A percentile compares a stretch with the other conserved stretches of the same genome.
These are phyloP conservation scores for Leccinum sublutescens DNA, from an alignment of 768 basidiomycete species.

Conservation along the genomic window DNA sequence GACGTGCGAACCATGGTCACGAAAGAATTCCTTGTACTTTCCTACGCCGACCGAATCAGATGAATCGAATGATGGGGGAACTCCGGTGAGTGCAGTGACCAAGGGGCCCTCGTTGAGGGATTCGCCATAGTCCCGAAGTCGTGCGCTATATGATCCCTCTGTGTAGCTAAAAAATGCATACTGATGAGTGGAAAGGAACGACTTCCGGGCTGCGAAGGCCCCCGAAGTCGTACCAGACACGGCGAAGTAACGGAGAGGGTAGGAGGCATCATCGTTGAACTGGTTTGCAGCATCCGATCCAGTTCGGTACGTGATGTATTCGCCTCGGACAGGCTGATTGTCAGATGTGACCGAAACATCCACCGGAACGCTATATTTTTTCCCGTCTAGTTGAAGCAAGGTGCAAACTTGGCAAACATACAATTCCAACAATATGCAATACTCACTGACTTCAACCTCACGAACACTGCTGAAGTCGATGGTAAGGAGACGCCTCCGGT, in stretches of 20 bases:
- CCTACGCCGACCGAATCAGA: background rate
- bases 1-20: background rate
- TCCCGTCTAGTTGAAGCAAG: background rate
- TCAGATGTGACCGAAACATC: slow-evolving; percentile 2
- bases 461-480: background rate
- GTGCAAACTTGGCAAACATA: background rate
- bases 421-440: background rate
- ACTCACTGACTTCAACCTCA: background rate
- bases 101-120: background rate
- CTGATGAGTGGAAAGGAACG: slow-evolving; percentile 2
- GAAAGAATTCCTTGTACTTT: background rate
- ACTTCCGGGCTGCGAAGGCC: slow-evolving; percentile 2
- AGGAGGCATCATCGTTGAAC: background rate
- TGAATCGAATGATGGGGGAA: background rate
- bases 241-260: slow-evolving; percentile 5
- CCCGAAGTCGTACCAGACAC: slow-evolving; percentile 3
- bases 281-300: background rate
- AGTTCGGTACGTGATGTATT: background rate
- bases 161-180: slow-evolving; percentile 7
- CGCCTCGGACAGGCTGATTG: slow-evolving; percentile 2
- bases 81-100: background rate
- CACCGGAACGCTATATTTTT: background rate
- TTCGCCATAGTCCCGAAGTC: background rate
- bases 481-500: background rate
- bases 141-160: background rate